Evolutionary conservation across 345 rosid genomes (phyloP).

Genomic region (Boechera retrofracta): DNA sequence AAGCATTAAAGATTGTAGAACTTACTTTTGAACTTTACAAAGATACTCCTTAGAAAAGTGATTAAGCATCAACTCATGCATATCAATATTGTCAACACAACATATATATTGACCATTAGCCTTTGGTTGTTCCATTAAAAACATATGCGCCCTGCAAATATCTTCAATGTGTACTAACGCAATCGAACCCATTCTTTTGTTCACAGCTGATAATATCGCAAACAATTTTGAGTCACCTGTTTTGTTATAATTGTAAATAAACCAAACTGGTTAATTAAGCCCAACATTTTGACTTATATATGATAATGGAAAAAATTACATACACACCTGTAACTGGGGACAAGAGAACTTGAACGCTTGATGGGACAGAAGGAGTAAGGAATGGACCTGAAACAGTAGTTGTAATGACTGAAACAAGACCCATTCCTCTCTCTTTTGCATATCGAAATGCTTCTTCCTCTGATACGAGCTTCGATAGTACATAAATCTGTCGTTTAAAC

Average conservation of each 20-base stretch:
- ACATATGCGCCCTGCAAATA: constrained; percentile 72
- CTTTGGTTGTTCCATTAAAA: constrained; percentile 64
- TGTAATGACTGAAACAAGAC: constrained; percentile 72
- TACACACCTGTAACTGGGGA: constrained; percentile 71
- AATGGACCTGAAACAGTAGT: constrained; percentile 81
- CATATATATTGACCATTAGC: constrained; percentile 76
- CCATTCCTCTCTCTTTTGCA: constrained; percentile 62
- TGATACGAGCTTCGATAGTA: constrained; percentile 64
- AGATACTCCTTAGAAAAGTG: constrained; percentile 48
- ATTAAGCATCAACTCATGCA: constrained; percentile 51
- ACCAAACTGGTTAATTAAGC: background rate
- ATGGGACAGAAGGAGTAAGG: constrained; percentile 64
- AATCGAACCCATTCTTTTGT: constrained; percentile 75
- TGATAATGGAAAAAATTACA: background rate
- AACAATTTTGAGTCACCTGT: constrained; percentile 63
- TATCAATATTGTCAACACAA: constrained; percentile 51
- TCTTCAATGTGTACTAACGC: constrained; percentile 82
- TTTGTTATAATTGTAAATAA: background rate
- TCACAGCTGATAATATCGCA: constrained; percentile 69
- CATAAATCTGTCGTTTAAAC: constrained; percentile 60
- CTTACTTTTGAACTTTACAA: constrained; percentile 47
- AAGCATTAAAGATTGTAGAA: constrained; percentile 2
- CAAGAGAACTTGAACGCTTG: constrained; percentile 75
- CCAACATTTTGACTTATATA: background rate
- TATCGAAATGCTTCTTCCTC: constrained; percentile 82